Evolutionary conservation across 345 rosid genomes (phyloP).

Genomic region (Moricandia arvensis): DNA sequence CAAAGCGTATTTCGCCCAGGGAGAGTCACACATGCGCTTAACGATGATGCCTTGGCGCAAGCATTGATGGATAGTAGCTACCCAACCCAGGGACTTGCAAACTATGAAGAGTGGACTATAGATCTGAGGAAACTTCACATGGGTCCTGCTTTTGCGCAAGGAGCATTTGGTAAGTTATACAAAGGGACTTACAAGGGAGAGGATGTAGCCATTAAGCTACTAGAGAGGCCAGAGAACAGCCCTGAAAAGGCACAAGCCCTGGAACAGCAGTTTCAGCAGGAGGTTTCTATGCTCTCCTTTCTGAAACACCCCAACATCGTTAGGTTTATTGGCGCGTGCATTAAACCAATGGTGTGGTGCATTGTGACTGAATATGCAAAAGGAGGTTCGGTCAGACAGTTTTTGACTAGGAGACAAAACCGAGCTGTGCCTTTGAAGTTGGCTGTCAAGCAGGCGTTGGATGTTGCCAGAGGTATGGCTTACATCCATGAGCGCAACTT

Average conservation of each 20-base stretch:
- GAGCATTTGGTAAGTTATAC: constrained; percentile 59
- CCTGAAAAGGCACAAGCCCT: constrained; percentile 40
- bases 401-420: constrained; percentile 41
- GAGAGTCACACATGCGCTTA: constrained; percentile 48
- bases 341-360: constrained; percentile 47
- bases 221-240: constrained; percentile 38
- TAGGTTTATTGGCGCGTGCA: constrained; percentile 39
- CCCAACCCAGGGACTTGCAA: constrained; percentile 48
- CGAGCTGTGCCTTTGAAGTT: constrained; percentile 49
- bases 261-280: constrained; percentile 48
- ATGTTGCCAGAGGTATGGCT: constrained; percentile 56
- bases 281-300: constrained; percentile 39
- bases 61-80: constrained; percentile 50
- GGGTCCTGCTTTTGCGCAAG: constrained; percentile 62
- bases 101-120: constrained; percentile 63
- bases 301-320: constrained; percentile 44
- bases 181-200: constrained; percentile 47
- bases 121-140: constrained; percentile 56
- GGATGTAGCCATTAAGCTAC: constrained; percentile 46
- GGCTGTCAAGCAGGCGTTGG: constrained; percentile 48
- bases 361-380: constrained; percentile 48
- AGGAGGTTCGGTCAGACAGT: constrained; percentile 47
- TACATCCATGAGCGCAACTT: constrained; percentile 47
- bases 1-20: constrained; percentile 56
- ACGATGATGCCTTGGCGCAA: constrained; percentile 57